These are phyloP conservation scores for Mycosphaerelloides madeirae DNA, from an alignment of 2,329 filamentous ascomycete genomes.

Conservation along the genomic window DNA sequence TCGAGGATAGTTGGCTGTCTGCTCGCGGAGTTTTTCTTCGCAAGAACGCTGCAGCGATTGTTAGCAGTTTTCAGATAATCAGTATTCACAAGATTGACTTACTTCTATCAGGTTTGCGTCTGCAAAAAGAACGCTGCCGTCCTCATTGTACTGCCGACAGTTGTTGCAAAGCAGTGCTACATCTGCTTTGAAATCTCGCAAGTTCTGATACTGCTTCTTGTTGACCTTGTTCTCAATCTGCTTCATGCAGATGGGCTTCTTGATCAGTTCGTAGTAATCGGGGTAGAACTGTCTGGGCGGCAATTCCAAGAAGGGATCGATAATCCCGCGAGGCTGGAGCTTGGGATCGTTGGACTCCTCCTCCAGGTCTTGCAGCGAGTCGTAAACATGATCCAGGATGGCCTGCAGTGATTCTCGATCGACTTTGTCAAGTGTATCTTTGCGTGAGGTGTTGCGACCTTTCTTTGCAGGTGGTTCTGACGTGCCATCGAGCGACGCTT, in stretches of 20 bases:
- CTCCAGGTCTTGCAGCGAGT: slow-evolving; percentile 77
- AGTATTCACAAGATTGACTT: slow-evolving; percentile 38
- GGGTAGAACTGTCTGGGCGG: slow-evolving; percentile 85
- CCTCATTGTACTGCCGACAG: slow-evolving; percentile 94
- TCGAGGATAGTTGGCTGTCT: slow-evolving; percentile 52
- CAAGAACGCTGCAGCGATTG: slow-evolving; percentile 33
- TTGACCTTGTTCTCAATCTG: slow-evolving; percentile 93
- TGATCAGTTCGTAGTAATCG: slow-evolving; percentile 93
- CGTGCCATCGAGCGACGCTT: slow-evolving; percentile 62
- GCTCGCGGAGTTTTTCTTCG: slow-evolving; percentile 50
- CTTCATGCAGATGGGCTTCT: slow-evolving; percentile 91
- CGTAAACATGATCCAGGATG: slow-evolving; percentile 71
- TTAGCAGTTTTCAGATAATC: slow-evolving; percentile 3
- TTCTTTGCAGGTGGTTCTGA: slow-evolving; percentile 73
- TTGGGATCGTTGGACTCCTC: slow-evolving; percentile 61
- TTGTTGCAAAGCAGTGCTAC: slow-evolving; percentile 82
- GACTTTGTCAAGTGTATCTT: slow-evolving; percentile 61
- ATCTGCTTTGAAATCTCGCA: slow-evolving; percentile 77
- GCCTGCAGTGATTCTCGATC: slow-evolving; percentile 74
- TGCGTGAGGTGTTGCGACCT: slow-evolving; percentile 58
- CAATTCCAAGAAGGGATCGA: slow-evolving; percentile 88
- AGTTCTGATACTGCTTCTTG: slow-evolving; percentile 81
- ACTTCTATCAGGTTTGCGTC: slow-evolving; percentile 94
- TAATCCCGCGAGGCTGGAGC: slow-evolving; percentile 69
- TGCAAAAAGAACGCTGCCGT: slow-evolving; percentile 82